phyloP scores from a whole-genome alignment of 2,329 filamentous ascomycete species.

The Colletotrichum plurivorum region DNA sequence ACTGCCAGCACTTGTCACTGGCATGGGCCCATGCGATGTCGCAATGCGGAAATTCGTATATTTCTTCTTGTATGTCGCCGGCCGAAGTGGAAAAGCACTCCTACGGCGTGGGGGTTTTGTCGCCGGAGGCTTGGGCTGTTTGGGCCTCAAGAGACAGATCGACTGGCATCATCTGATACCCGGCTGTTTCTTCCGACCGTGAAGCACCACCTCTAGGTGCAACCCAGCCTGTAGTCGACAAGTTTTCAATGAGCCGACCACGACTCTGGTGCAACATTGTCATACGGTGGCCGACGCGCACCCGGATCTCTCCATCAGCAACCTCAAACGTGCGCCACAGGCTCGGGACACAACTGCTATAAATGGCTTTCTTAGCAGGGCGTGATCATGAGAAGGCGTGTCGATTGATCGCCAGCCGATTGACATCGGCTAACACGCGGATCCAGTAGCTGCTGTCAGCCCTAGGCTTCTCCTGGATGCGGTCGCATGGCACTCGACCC shows the following conservation, averaged over 20 bases:
- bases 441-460: conserved; percentile 24
- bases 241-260: not conserved
- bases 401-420: conserved; percentile 34
- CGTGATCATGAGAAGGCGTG: not conserved
- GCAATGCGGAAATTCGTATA: conserved; percentile 1
- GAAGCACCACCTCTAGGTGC: too few species aligned
- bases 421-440: conserved; percentile 22
- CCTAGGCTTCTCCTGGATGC: conserved; percentile 28
- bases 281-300: not conserved
- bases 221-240: not conserved
- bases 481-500: conserved; percentile 20
- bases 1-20: not conserved
- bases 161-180: not conserved
- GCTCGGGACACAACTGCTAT: conserved; percentile 13
- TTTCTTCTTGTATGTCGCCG: not conserved
- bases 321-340: not conserved
- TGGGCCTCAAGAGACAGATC: not conserved
- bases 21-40: not conserved
- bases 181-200: too few species aligned
- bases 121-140: not conserved
- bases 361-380: conserved; percentile 10
- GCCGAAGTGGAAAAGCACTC: too few species aligned
- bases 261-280: not conserved
- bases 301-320: not conserved
- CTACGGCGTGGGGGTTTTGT: not conserved